Evolutionary conservation across 306 rosid genomes (phyloP).

Genomic region (Trichosanthes truncata): DNA sequence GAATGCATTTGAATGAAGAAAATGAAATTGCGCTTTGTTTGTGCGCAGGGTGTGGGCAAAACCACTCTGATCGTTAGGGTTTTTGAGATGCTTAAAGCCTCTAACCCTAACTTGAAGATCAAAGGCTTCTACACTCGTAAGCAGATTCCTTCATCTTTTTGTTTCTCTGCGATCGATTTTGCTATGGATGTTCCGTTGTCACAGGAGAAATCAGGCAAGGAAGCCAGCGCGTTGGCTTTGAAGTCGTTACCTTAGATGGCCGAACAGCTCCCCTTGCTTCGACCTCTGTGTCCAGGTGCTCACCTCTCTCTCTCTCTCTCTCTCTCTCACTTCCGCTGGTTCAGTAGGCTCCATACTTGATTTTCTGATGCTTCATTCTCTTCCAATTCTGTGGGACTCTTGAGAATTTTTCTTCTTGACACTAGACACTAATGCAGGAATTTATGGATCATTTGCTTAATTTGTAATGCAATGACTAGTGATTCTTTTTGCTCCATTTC

Average conservation of each 20-base stretch:
- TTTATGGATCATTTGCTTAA: background rate
- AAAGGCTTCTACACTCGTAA: conserved; percentile 77
- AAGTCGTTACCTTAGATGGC: conserved; percentile 72
- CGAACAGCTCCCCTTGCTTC: conserved; percentile 65
- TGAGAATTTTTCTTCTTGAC: background rate
- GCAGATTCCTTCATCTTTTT: conserved; percentile 8
- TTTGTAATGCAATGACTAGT: background rate
- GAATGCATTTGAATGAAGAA: background rate
- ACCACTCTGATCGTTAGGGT: conserved; percentile 51
- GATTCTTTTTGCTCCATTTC: background rate
- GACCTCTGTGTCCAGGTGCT: conserved; percentile 40
- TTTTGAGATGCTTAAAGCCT: conserved; percentile 44
- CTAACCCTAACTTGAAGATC: conserved; percentile 48
- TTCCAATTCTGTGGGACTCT: background rate
- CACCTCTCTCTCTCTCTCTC: background rate
- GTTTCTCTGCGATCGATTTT: background rate
- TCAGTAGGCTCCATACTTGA: background rate
- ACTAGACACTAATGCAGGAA: background rate
- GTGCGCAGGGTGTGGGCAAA: conserved; percentile 68
- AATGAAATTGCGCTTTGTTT: background rate
- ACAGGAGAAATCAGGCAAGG: conserved; percentile 62
- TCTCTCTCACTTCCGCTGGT: background rate
- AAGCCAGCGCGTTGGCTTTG: conserved; percentile 57
- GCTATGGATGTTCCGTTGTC: background rate
- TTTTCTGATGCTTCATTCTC: background rate